A percentile compares a stretch with the other conserved stretches of the same genome.
phyloP scores from a whole-genome alignment of 257 asterid species.

The Echites panduratus region DNA sequence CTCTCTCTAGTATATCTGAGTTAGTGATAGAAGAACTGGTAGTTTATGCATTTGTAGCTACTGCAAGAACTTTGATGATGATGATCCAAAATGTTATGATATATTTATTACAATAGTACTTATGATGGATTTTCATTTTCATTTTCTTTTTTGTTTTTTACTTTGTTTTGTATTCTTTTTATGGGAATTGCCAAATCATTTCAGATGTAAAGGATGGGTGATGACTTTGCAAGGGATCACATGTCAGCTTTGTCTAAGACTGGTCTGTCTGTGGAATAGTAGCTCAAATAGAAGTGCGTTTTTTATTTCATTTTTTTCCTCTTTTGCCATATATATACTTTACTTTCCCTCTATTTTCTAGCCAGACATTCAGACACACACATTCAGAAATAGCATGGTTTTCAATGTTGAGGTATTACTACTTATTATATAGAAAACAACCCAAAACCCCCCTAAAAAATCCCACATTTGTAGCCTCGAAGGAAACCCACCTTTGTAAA shows the following conservation, averaged over 20 bases:
- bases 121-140: constrained; percentile 36
- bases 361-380: background rate
- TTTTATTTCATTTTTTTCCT: constrained; percentile 16
- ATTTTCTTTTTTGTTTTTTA: constrained; percentile 24
- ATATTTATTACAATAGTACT: background rate
- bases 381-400: background rate
- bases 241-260: constrained; percentile 55
- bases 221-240: constrained; percentile 34
- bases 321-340: constrained; percentile 11
- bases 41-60: constrained; percentile 11
- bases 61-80: no score
- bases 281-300: constrained; percentile 18
- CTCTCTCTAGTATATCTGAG: background rate
- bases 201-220: constrained; percentile 17
- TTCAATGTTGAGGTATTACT: background rate
- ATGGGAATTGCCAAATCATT: constrained; percentile 36
- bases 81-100: no score
- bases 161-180: background rate
- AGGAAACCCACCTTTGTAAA: background rate
- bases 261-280: constrained; percentile 28
- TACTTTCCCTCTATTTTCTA: constrained; percentile 11
- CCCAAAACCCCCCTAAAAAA: background rate
- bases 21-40: constrained; percentile 17
- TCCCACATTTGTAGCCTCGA: background rate
- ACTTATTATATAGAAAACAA: background rate